Evolutionary conservation across 2,329 filamentous ascomycete species (phyloP), one percentile per base, ranked within the genome.

Genomic region (Neoascochyta sp.): DNA sequence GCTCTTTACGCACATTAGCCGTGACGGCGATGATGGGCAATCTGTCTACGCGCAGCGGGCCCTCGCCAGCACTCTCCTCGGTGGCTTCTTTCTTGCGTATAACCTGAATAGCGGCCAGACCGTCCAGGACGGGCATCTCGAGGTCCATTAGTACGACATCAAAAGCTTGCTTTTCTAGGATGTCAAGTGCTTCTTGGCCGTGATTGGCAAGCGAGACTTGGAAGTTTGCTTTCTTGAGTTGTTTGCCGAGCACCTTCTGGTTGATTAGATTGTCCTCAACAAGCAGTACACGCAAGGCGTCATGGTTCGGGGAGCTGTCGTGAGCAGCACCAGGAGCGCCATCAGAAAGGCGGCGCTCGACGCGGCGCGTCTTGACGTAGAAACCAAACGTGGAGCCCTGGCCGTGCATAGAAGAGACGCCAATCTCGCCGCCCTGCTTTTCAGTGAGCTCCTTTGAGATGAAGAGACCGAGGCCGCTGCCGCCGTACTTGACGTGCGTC

Each of bases 91-190:
- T 62, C 8, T 62, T 54, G 2, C 73, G 63, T 12, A 76, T 76
- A 31, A 60, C 62, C 7, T 63, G 60, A 7, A 73, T 76, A 0
- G 56, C 54, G 7, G 42, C 47, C 15, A 60, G 25, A 0, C 56
- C 57, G 29, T 77, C 67, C 42, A 78, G 68, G 4, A 76, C 60
- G 0, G 74, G 74, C 75, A 78, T 78, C 50, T 64, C 70, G 5
- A 76, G 67, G 40, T 78, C 74, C 67, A 71, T 64, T 11, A 65
- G 47, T 1, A 64, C 51, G 9, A 58, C 47, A 21, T 61, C 55
- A 16, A 61, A 58, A 1, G 26, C 36, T 11, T 47, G 32, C 16
- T 45, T 37, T 16, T 61, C 54, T n/a, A 62, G 40, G 7, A 39
- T 36, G 1, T 59, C 34, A 1, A 65, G 41, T 2, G 62, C 62